Evolutionary conservation across 257 asterid species (phyloP).

Genomic region (Primulina huaijiensis): DNA sequence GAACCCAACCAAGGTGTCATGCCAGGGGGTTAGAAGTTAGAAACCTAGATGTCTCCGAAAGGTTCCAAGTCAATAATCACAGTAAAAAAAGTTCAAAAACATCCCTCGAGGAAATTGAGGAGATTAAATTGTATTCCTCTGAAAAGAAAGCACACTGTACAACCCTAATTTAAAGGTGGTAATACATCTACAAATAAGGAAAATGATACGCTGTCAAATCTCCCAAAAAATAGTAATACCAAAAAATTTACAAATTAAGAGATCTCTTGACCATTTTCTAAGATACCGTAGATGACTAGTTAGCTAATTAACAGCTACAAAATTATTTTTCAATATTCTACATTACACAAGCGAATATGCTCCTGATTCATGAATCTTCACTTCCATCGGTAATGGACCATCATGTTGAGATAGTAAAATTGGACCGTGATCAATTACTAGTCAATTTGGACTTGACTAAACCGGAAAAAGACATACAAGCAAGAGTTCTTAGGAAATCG

Average conservation of each 20-base stretch:
- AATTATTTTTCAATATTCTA: too few species aligned
- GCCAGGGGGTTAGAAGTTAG: background rate
- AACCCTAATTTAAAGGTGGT: background rate
- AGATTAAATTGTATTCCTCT: background rate
- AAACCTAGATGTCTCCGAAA: background rate
- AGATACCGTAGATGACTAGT: too few species aligned
- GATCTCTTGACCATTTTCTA: too few species aligned
- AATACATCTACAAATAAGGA: background rate
- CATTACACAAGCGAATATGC: background rate
- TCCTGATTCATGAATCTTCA: background rate
- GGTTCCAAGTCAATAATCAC: conserved; percentile 3
- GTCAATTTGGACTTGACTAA: background rate
- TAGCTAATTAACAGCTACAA: too few species aligned
- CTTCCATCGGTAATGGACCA: background rate
- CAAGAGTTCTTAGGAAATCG: background rate
- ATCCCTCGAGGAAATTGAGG: background rate
- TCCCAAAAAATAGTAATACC: too few species aligned
- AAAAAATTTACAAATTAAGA: too few species aligned
- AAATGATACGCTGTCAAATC: background rate
- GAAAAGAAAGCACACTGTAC: background rate
- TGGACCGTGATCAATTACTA: background rate
- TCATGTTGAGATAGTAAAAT: background rate
- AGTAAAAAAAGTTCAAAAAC: background rate
- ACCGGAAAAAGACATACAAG: background rate
- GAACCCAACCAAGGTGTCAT: background rate